A percentile compares a stretch with the other conserved stretches of the same genome.
Conservation (phyloP, 1,284 basidiomycete species). For the Boletus semigastroideus region DNA sequence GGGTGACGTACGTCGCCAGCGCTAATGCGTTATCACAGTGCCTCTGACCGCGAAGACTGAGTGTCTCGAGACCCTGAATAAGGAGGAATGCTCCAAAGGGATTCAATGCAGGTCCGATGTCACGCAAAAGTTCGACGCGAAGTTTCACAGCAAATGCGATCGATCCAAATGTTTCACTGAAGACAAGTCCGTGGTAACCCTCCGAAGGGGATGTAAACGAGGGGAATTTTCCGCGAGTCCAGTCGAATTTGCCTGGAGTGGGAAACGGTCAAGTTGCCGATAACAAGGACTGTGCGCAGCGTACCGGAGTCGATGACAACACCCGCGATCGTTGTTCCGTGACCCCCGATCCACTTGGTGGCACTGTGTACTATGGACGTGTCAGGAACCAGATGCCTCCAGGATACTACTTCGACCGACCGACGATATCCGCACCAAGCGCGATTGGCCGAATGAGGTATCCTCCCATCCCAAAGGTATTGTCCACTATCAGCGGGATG, state of each 20-base stretch:
- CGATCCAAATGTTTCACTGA: slow-evolving; percentile 73
- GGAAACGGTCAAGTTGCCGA: background rate
- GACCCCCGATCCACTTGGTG: slow-evolving; percentile 92
- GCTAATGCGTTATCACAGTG: slow-evolving; percentile 76
- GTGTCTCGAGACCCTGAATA: slow-evolving; percentile 86
- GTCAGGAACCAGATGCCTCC: background rate
- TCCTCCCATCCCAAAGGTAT: slow-evolving; percentile 87
- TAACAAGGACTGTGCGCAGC: slow-evolving; percentile 1
- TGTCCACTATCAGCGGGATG: slow-evolving; percentile 85
- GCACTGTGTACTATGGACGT: slow-evolving; percentile 67
- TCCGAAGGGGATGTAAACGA: slow-evolving; percentile 81
- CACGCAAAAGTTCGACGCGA: slow-evolving; percentile 74
- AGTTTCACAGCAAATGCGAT: slow-evolving; percentile 75
- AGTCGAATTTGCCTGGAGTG: slow-evolving; percentile 76
- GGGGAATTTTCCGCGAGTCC: slow-evolving; percentile 77
- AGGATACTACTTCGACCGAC: slow-evolving; percentile 38
- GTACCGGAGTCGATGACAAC: slow-evolving; percentile 77
- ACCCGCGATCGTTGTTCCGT: slow-evolving; percentile 86
- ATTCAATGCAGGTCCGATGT: slow-evolving; percentile 75
- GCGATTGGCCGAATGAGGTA: slow-evolving; percentile 62
- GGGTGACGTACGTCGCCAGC: slow-evolving; percentile 55
- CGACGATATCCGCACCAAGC: slow-evolving; percentile 80
- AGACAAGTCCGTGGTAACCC: slow-evolving; percentile 81
- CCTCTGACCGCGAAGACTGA: slow-evolving; percentile 75
- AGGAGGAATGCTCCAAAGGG: slow-evolving; percentile 84